A percentile compares a stretch with the other conserved stretches of the same genome.
phyloP scores from a whole-genome alignment of 148 eudicot species.

The Linanthus parryae region DNA sequence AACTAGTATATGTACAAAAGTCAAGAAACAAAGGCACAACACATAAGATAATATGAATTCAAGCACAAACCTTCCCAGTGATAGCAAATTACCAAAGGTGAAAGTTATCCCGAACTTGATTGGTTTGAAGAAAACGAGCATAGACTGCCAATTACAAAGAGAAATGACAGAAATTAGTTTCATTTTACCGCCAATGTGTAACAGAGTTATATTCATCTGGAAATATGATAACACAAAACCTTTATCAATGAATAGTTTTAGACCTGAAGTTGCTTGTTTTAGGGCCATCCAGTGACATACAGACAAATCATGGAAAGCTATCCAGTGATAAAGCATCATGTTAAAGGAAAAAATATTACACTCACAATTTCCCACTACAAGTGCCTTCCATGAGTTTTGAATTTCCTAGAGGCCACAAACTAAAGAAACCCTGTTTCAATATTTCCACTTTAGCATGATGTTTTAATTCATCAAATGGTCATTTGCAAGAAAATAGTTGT shows the following conservation, averaged over 20 bases:
- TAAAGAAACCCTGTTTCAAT: too few relatives aligned
- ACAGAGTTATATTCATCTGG: too few relatives aligned
- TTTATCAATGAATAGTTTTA: not conserved
- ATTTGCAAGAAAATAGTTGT: too few relatives aligned
- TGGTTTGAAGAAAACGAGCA: conserved; percentile 92
- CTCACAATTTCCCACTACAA: too few relatives aligned
- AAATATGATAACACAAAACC: conserved; percentile 1
- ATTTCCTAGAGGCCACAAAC: too few relatives aligned
- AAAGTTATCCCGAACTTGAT: conserved; percentile 91
- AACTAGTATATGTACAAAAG: too few relatives aligned
- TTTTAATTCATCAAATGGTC: not conserved
- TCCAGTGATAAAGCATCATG: not conserved
- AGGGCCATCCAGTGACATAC: not conserved
- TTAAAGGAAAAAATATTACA: not conserved
- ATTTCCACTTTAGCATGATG: not conserved
- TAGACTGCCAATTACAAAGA: conserved; percentile 44
- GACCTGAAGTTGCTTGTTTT: not conserved
- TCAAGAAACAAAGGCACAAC: not conserved
- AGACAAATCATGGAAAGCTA: not conserved
- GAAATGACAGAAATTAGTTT: conserved; percentile 19
- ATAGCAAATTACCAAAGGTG: conserved; percentile 90
- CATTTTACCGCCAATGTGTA: too few relatives aligned
- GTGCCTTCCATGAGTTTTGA: too few relatives aligned
- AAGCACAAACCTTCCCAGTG: conserved; percentile 85
- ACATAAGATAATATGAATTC: not conserved